Evolutionary conservation across 768 basidiomycete species (phyloP).

Genomic region (Russula abietina): DNA sequence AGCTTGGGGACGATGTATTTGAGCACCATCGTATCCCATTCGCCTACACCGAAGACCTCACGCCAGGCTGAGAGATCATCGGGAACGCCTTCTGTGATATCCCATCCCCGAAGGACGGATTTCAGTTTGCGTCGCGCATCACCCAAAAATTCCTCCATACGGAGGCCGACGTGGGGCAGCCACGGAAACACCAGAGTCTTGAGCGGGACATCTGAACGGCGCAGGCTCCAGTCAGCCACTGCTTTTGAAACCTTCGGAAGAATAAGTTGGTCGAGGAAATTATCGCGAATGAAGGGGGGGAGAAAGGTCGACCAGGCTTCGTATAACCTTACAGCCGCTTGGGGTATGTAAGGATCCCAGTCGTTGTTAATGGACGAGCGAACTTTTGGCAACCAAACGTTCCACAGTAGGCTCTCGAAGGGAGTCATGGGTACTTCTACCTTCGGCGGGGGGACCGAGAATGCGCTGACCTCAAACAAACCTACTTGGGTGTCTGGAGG

Average conservation of each 20-base stretch:
- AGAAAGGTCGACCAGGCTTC: conserved; percentile 85
- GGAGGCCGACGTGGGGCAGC: conserved; percentile 80
- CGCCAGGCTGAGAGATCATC: conserved; percentile 70
- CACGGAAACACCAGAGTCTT: conserved; percentile 90
- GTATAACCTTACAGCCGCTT: conserved; percentile 74
- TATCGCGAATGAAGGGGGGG: conserved; percentile 88
- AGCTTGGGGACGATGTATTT: conserved; percentile 92
- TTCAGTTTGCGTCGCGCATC: conserved; percentile 86
- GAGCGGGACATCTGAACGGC: conserved; percentile 51
- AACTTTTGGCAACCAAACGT: conserved; percentile 92
- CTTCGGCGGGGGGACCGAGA: conserved; percentile 30
- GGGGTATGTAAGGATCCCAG: conserved; percentile 71
- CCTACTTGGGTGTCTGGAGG: conserved; percentile 43
- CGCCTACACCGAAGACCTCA: conserved; percentile 67
- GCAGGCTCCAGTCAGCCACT: conserved; percentile 76
- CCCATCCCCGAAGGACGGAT: conserved; percentile 71
- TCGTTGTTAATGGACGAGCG: conserved; percentile 92
- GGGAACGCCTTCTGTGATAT: conserved; percentile 62
- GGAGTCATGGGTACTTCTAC: conserved; percentile 77
- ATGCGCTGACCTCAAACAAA: conserved; percentile 47
- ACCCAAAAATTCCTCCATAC: conserved; percentile 78
- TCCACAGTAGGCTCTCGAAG: conserved; percentile 93
- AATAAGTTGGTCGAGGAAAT: conserved; percentile 91
- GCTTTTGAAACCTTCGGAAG: conserved; percentile 87
- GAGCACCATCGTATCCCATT: conserved; percentile 90